Evolutionary conservation across 768 basidiomycete genomes (phyloP), one percentile per base, ranked within the genome.

Genomic region (Lactarius quietus): DNA sequence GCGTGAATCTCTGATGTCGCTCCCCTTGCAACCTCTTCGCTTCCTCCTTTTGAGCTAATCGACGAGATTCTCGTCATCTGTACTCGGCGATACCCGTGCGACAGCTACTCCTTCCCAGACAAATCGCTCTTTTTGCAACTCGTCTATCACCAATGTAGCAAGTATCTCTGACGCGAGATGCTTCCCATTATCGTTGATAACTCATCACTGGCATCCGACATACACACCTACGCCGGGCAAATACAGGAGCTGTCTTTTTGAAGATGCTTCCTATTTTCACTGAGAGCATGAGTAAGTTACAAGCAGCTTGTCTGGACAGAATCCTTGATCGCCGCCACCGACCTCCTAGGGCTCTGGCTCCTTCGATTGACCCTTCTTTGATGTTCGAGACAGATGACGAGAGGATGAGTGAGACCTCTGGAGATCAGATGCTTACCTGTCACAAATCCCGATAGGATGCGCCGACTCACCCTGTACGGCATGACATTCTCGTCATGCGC

Each of bases 381-480:
- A 62, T 15, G 17, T 23, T 62, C 17, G 64, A 38, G 26, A 64
- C 35, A n/a, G 59, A 61, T 14, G 59, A 51, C 7, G 60, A 57
- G 48, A 41, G 60, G 12, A 38, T 28, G 26, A 39, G 64, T n/a
- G 64, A 61, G 31, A 57, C 61, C 8, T 48, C 57, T 18, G 55
- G 60, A n/a, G 60, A 61, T 9, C 17, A 57, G 29, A 45, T 65
- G 23, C 17, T 61, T 17, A 4, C 17, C 54, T 12, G 45, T 45
- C 12, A 58, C 68, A 12, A 35, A 18, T 35, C 43, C 14, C 29
- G 61, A 59, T 26, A 43, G 23, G 72, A 74, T 74, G 6, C 76
- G 78, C 26, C 69, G 73, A 36, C 59, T 73, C 9, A 77, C 79
- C 17, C 76, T 77, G 0, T 80, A 79, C 59, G 73, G 78, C 57